Evolutionary conservation across 805 yeast genomes (phyloP).

Genomic region (Teunomyces pallodes): DNA sequence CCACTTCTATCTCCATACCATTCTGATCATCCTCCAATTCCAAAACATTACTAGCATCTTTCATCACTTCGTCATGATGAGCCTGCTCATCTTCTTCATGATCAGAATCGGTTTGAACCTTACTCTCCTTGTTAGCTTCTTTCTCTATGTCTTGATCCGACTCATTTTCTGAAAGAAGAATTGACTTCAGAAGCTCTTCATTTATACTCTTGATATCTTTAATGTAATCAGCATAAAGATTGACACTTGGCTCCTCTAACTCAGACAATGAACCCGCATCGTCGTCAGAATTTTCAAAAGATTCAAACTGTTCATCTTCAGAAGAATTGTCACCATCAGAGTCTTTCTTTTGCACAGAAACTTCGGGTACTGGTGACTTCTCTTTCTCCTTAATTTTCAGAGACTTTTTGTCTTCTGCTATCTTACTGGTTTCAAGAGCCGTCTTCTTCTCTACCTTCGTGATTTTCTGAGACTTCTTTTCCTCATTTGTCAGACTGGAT

Average conservation of each 20-base stretch:
- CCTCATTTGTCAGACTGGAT: too few species aligned
- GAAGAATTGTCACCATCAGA: not conserved
- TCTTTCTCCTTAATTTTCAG: not conserved
- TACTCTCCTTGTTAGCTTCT: not conserved
- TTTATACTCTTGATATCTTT: conserved; percentile 17
- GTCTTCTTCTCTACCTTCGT: too few species aligned
- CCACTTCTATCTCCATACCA: not conserved
- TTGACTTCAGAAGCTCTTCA: conserved; percentile 11
- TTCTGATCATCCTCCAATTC: not conserved
- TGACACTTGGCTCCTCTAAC: not conserved
- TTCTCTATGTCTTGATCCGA: conserved; percentile 1
- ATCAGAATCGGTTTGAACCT: not conserved
- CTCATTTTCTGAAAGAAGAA: not conserved
- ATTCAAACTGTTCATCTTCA: not conserved
- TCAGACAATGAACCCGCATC: conserved; percentile 1
- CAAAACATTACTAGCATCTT: not conserved
- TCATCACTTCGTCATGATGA: not conserved
- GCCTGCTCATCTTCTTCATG: not conserved
- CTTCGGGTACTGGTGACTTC: not conserved
- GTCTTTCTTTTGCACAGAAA: not conserved
- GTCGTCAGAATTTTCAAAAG: not conserved
- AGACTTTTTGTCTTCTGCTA: conserved; percentile 3
- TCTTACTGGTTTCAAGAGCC: too few species aligned
- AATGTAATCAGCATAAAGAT: conserved; percentile 13
- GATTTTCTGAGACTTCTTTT: too few species aligned